Conservation (phyloP, 257 asterid genomes). For the Haberlea rhodopensis region DNA sequence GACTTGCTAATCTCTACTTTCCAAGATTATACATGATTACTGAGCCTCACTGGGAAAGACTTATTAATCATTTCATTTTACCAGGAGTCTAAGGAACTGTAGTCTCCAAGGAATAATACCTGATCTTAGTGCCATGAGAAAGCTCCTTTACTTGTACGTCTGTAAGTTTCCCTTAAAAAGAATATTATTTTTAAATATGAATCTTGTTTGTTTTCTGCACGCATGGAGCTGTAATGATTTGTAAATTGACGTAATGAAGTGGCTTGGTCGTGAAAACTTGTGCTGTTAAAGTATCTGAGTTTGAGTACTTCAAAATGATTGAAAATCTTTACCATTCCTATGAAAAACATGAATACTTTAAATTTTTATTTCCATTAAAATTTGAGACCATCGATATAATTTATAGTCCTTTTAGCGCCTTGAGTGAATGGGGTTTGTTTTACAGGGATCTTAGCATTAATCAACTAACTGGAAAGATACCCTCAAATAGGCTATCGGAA, state of each 20-base stretch:
- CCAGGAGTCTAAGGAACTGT: conserved; percentile 59
- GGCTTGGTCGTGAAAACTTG: too few species aligned
- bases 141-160: conserved; percentile 49
- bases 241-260: too few species aligned
- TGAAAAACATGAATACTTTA: too few species aligned
- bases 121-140: conserved; percentile 36
- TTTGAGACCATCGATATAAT: too few species aligned
- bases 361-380: too few species aligned
- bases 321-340: too few species aligned
- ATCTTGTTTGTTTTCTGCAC: conserved; percentile 3
- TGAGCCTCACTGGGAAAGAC: not conserved
- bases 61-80: conserved; percentile 15
- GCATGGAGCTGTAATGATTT: too few species aligned
- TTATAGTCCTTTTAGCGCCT: too few species aligned
- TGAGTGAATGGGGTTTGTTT: conserved; percentile 20
- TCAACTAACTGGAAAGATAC: conserved; percentile 36
- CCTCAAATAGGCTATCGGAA: conserved; percentile 34
- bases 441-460: conserved; percentile 55
- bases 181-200: not conserved
- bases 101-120: conserved; percentile 48
- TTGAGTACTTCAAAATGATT: too few species aligned
- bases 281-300: too few species aligned
- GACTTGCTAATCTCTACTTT: too few species aligned
- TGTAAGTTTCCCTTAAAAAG: not conserved
- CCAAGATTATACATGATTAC: not conserved